Evolutionary conservation across 2,329 filamentous ascomycete species (phyloP), one percentile per base, ranked within the genome.

Genomic region (Neoscytalidium dimidiatum): DNA sequence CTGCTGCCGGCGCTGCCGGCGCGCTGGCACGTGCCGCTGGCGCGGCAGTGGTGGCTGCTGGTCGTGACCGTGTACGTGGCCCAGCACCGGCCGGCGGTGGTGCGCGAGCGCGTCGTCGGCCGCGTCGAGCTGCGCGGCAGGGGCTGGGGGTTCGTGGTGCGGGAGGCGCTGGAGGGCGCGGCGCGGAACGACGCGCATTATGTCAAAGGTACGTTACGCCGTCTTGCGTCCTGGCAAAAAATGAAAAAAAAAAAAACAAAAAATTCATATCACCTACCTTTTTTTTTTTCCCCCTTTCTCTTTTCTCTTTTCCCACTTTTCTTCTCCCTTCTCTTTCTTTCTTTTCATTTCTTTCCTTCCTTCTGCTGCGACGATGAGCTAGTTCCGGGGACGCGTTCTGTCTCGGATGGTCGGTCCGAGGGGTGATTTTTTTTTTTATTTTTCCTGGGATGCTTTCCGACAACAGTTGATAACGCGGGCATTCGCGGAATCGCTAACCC

Each of bases 21-120:
- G n/a, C 86, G 87, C 71, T 90, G 89, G 70, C 94, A 97, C 70
- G 76, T 93, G 52, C 81, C 81, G 26, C 80, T 99, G 4, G 83
- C 98, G 8, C 84, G 91, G 41, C 89, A 96, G 75, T 98, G 95
- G 93, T 97, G 92, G 91, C 80, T 99, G 7, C 85, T 97, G 46
- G 87, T 90, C 0, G 77, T 97, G 48, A 86, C 88, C 0, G 85
- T 94, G 11, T 98, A 96, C 74, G 86, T 97, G 60, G 80, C 88
- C 2, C 89, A 92, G 72, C 80, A 90, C 26, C 85, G 94, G 28
- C 95, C 94, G 0, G 80, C 83, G 65, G 86, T 97, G 64, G 84
- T 90, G 64, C 80, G 86, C n/a, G 85, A 89, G 64, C 83, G 85
- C 29, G 84, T 95, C 65, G 81, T 83, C 4, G 74, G 82, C n/a